These are phyloP conservation scores for Arthrobotrys megalospora DNA, from an alignment of 2,329 filamentous ascomycete species.

Conservation along the genomic window DNA sequence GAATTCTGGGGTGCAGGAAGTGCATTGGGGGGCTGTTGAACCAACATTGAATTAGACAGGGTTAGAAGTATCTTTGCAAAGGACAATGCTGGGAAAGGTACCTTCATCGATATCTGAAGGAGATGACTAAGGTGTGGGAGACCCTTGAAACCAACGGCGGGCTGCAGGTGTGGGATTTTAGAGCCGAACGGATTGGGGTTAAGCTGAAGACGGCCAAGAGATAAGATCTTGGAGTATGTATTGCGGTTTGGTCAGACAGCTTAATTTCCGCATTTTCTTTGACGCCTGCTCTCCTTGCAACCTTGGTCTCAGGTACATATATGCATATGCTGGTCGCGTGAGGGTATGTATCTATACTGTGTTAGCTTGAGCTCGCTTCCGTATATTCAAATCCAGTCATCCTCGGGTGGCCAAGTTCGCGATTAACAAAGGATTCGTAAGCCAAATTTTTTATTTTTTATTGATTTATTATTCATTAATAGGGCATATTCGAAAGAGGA, in stretches of 20 bases:
- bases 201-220: constrained; percentile 4
- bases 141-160: constrained; percentile 1
- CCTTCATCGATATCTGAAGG: not conserved
- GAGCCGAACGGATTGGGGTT: constrained; percentile 43
- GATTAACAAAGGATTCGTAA: not conserved
- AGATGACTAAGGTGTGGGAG: constrained; percentile 1
- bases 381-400: not conserved
- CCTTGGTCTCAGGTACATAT: not conserved
- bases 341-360: too few relatives aligned
- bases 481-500: constrained; percentile 49
- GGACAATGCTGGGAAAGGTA: not conserved
- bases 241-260: constrained; percentile 6
- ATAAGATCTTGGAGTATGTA: not conserved
- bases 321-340: not conserved
- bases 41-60: constrained; percentile 1
- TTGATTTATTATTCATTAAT: constrained; percentile 58
- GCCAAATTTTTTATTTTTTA: constrained; percentile 28
- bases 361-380: too few relatives aligned
- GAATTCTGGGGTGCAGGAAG: constrained; percentile 12
- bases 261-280: not conserved
- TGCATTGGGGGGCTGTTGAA: not conserved
- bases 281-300: not conserved
- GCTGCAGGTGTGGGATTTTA: constrained; percentile 50
- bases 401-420: not conserved
- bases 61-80: not conserved